Evolutionary conservation across 345 rosid species (phyloP).

Genomic region (Capsella bursapastoris): DNA sequence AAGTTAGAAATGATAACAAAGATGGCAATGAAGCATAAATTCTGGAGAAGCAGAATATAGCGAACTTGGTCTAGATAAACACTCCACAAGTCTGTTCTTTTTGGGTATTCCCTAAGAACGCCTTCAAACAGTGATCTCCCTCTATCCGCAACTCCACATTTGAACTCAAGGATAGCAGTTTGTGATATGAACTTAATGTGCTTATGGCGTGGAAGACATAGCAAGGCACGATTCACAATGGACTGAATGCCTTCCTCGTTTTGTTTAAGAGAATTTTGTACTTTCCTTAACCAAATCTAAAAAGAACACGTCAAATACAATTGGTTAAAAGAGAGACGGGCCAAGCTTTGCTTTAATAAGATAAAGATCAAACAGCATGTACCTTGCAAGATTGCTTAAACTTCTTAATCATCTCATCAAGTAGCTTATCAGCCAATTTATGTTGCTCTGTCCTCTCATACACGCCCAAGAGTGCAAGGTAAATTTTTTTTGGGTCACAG

Average conservation of each 20-base stretch:
- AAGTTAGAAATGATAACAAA: slow-evolving; percentile 10
- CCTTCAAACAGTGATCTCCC: slow-evolving; percentile 91
- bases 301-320: slow-evolving; percentile 13
- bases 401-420: slow-evolving; percentile 78
- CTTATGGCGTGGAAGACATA: slow-evolving; percentile 82
- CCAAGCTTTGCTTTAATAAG: neutral
- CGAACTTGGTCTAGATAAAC: slow-evolving; percentile 91
- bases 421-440: slow-evolving; percentile 74
- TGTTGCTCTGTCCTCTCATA: slow-evolving; percentile 85
- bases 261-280: slow-evolving; percentile 62
- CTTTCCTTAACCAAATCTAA: slow-evolving; percentile 80
- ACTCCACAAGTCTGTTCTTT: slow-evolving; percentile 96
- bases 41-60: slow-evolving; percentile 9
- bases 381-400: slow-evolving; percentile 98
- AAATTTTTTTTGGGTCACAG: slow-evolving; percentile 82
- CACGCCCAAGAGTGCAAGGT: slow-evolving; percentile 78
- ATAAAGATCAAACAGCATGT: slow-evolving; percentile 18
- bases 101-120: slow-evolving; percentile 84
- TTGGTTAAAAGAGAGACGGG: slow-evolving; percentile 13
- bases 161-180: slow-evolving; percentile 86
- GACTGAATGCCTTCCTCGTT: slow-evolving; percentile 69
- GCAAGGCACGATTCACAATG: slow-evolving; percentile 67
- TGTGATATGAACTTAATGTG: slow-evolving; percentile 89
- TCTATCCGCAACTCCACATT: slow-evolving; percentile 85
- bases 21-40: neutral